Percentiles rank a stretch among this genome's conserved stretches.
Evolutionary conservation across 129 eudicot species (phyloP).

Genomic region (Silybum marianum): DNA sequence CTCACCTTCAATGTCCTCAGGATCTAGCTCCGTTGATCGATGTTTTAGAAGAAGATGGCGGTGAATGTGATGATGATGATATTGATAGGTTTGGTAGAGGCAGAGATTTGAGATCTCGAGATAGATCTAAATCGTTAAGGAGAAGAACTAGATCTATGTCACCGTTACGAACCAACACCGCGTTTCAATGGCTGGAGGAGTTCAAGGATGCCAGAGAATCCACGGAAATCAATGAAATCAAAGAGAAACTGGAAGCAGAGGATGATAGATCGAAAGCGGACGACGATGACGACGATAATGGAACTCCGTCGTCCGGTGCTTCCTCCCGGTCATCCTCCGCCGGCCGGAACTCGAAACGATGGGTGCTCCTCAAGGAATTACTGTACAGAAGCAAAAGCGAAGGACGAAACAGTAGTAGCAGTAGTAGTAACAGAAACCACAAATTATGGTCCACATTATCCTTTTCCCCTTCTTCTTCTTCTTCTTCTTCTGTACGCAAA

Average conservation of each 20-base stretch:
- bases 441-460: conserved; percentile 71
- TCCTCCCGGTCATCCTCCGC: conserved; percentile 75
- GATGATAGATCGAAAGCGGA: conserved; percentile 15
- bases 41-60: conserved; percentile 30
- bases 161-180: conserved; percentile 47
- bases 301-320: conserved; percentile 60
- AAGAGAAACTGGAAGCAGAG: conserved; percentile 10
- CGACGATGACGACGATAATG: conserved; percentile 26
- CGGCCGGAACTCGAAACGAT: conserved; percentile 73
- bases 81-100: conserved; percentile 32
- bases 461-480: conserved; percentile 43
- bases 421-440: conserved; percentile 29
- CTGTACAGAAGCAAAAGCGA: conserved; percentile 83
- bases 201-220: conserved; percentile 28
- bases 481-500: conserved; percentile 3
- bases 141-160: conserved; percentile 86
- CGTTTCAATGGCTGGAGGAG: conserved; percentile 49
- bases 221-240: conserved; percentile 25
- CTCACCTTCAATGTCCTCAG: conserved; percentile 74
- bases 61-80: neutral
- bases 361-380: conserved; percentile 84
- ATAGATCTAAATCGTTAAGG: conserved; percentile 45
- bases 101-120: conserved; percentile 48
- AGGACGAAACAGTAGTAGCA: conserved; percentile 52
- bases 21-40: conserved; percentile 45